A percentile compares a stretch with the other conserved stretches of the same genome.
Conservation (phyloP, 2,329 filamentous ascomycete species). For the Pestalotiopsis sp. region DNA sequence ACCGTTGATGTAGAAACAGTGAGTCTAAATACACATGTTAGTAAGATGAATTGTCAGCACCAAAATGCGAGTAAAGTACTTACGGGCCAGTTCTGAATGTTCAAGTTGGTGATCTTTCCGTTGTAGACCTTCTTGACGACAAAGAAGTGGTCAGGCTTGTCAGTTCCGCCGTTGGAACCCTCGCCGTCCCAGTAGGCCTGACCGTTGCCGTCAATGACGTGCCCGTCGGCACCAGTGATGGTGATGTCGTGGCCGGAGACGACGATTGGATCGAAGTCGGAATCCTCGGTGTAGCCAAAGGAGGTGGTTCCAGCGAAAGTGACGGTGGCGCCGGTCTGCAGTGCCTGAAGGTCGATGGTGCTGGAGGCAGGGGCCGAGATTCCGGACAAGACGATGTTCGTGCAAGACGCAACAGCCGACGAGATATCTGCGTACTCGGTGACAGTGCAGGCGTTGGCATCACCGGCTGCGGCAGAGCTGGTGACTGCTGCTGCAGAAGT, state of each 20-base stretch:
- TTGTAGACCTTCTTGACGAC: constrained; percentile 51
- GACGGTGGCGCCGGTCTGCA: constrained; percentile 40
- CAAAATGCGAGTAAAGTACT: not conserved
- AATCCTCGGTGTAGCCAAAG: constrained; percentile 31
- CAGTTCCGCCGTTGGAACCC: constrained; percentile 61
- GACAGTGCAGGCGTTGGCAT: constrained; percentile 5
- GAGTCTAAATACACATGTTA: not conserved
- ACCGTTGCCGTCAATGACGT: constrained; percentile 58
- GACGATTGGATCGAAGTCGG: constrained; percentile 39
- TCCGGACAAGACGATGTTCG: constrained; percentile 26
- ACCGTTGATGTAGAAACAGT: constrained; percentile 3
- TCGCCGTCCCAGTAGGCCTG: constrained; percentile 62
- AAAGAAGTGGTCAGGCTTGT: constrained; percentile 16
- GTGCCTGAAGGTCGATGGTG: constrained; percentile 36
- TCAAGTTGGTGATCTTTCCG: constrained; percentile 32
- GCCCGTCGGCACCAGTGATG: constrained; percentile 53
- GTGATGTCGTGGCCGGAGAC: constrained; percentile 59
- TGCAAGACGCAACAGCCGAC: constrained; percentile 14
- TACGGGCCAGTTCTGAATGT: constrained; percentile 30
- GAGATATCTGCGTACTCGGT: constrained; percentile 7
- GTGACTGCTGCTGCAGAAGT: not conserved
- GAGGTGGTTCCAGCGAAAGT: constrained; percentile 55
- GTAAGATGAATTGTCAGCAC: not conserved
- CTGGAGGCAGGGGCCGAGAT: constrained; percentile 38
- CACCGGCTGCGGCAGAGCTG: not conserved